phyloP scores from a whole-genome alignment of 768 basidiomycete species.

The Zangia roseola region DNA sequence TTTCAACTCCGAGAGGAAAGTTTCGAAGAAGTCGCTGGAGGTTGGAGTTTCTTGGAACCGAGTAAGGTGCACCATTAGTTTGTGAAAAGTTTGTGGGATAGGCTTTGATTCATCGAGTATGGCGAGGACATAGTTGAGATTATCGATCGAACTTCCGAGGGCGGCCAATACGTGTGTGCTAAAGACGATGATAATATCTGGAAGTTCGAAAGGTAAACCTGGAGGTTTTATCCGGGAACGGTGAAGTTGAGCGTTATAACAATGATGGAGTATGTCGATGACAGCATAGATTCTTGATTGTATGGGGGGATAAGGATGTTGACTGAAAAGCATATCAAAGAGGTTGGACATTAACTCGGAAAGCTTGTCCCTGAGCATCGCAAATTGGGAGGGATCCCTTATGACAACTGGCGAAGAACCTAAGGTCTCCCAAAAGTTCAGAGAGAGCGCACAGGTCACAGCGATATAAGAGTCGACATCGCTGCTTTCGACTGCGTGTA shows the following conservation, averaged over 20 bases:
- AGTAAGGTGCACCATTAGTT: slow-evolving; percentile 24
- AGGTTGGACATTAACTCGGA: slow-evolving; percentile 21
- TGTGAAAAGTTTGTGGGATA: slow-evolving; percentile 30
- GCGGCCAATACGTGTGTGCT: slow-evolving; percentile 18
- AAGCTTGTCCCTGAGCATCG: slow-evolving; percentile 18
- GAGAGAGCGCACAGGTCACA: slow-evolving; percentile 31
- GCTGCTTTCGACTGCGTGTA: slow-evolving; percentile 26
- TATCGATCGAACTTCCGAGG: slow-evolving; percentile 7
- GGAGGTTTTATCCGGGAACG: slow-evolving; percentile 5
- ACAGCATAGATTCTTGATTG: slow-evolving; percentile 10
- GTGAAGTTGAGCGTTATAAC: slow-evolving; percentile 20
- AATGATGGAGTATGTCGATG: slow-evolving; percentile 29
- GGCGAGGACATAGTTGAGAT: slow-evolving; percentile 15
- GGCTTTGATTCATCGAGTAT: slow-evolving; percentile 31
- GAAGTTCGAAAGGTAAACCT: slow-evolving; percentile 15
- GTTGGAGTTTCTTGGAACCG: slow-evolving; percentile 8
- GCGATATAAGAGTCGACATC: slow-evolving; percentile 36
- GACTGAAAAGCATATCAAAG: slow-evolving; percentile 22
- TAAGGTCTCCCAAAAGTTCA: slow-evolving; percentile 10
- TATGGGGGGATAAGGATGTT: not conserved
- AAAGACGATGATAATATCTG: slow-evolving; percentile 26
- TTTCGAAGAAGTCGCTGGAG: slow-evolving; percentile 16
- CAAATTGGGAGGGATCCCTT: not conserved
- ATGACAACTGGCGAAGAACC: not conserved
- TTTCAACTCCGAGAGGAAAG: slow-evolving; percentile 25